Evolutionary conservation across 495 filamentous ascomycete genomes (phyloP).

Genomic region (Ramalina intermedia): DNA sequence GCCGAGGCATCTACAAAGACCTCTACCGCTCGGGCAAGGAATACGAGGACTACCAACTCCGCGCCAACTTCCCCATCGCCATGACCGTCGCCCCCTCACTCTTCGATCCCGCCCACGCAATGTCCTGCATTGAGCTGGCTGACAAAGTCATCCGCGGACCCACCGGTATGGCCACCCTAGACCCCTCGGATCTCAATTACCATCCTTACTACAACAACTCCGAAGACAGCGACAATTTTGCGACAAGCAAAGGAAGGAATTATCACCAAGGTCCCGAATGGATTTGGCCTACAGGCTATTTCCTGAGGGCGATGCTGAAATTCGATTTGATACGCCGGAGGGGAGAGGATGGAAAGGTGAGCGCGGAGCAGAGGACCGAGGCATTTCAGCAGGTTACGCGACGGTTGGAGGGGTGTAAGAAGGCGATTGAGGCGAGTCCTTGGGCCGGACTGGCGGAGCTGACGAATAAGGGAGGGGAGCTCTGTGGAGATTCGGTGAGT

Average conservation of each 20-base stretch:
- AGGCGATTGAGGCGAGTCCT: conserved; percentile 54
- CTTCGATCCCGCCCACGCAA: conserved; percentile 63
- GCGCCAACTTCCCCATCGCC: conserved; percentile 86
- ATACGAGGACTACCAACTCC: conserved; percentile 94
- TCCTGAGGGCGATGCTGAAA: conserved; percentile 74
- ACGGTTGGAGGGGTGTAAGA: conserved; percentile 65
- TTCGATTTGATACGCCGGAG: conserved; percentile 70
- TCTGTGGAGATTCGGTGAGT: conserved; percentile 79
- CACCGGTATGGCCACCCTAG: conserved; percentile 89
- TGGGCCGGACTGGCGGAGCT: conserved; percentile 94
- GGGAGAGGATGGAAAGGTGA: conserved; percentile 40
- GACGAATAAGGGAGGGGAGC: conserved; percentile 73
- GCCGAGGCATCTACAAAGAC: conserved; percentile 96
- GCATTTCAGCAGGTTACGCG: conserved; percentile 87
- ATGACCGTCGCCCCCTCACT: conserved; percentile 88
- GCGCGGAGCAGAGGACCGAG: conserved; percentile 52
- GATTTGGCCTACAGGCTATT: conserved; percentile 97
- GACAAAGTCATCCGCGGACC: conserved; percentile 73
- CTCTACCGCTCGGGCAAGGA: conserved; percentile 83
- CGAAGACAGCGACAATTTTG: conserved; percentile 79
- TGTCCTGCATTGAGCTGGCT: conserved; percentile 60
- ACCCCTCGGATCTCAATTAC: conserved; percentile 84
- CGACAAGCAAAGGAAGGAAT: conserved; percentile 82
- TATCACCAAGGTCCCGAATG: conserved; percentile 99
- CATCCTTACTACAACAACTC: conserved; percentile 87